Percentiles rank a stretch among this genome's conserved stretches.
phyloP scores from a whole-genome alignment of 1,284 basidiomycete genomes.

The Leucoagaricus sp. region DNA sequence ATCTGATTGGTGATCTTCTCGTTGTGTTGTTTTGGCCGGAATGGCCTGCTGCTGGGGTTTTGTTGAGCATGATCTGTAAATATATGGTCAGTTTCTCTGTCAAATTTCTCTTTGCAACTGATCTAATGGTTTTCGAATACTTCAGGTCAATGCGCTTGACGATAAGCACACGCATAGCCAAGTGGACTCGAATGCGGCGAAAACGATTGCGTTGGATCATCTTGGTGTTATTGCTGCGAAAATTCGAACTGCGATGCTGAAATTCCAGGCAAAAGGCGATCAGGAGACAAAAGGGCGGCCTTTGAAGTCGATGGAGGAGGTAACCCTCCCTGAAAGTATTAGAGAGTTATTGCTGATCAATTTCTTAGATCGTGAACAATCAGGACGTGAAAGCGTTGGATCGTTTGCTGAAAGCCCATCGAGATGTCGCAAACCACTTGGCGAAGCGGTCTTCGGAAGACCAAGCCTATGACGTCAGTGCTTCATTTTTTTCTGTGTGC shows the following conservation, averaged over 20 bases:
- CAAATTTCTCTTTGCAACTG: not conserved
- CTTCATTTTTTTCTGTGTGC: not conserved
- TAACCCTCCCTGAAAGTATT: conserved; percentile 25
- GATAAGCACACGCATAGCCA: conserved; percentile 70
- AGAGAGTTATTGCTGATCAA: not conserved
- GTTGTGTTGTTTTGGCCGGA: conserved; percentile 91
- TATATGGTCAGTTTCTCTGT: conserved; percentile 70
- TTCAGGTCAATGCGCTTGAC: conserved; percentile 73
- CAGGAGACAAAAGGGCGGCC: conserved; percentile 30
- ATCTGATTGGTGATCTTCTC: conserved; percentile 87
- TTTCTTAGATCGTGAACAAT: conserved; percentile 55
- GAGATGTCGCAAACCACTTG: conserved; percentile 64
- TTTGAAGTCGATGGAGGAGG: conserved; percentile 72
- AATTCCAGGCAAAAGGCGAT: conserved; percentile 41
- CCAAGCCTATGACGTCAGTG: conserved; percentile 72
- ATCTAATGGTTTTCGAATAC: not conserved
- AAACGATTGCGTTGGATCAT: conserved; percentile 89
- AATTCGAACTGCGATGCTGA: conserved; percentile 63
- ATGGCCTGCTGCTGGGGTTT: conserved; percentile 90
- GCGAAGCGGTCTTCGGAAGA: conserved; percentile 72
- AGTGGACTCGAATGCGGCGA: conserved; percentile 77
- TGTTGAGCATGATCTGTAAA: conserved; percentile 77
- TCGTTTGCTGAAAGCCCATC: conserved; percentile 59
- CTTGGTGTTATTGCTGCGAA: conserved; percentile 89
- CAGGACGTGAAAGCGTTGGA: conserved; percentile 55